Percentiles rank a stretch among this genome's conserved stretches.
phyloP scores from a whole-genome alignment of 306 rosid genomes.

The Castanospermum australe region DNA sequence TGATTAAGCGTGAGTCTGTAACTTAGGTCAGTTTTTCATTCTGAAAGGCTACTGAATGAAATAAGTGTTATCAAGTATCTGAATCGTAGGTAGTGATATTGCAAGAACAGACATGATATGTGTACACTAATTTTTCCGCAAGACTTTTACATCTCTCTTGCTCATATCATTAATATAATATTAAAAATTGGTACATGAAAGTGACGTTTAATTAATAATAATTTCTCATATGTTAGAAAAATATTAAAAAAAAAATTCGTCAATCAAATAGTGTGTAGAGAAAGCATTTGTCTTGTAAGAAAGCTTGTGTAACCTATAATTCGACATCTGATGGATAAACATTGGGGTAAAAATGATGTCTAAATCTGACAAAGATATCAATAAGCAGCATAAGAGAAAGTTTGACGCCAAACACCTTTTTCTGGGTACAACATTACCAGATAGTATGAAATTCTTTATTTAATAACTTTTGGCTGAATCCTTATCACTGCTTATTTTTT shows the following conservation, averaged over 20 bases:
- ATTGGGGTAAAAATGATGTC: neutral
- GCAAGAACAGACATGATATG: neutral
- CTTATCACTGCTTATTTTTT: neutral
- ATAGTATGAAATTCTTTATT: neutral
- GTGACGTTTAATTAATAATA: too few species aligned
- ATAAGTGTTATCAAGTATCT: neutral
- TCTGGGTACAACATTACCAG: neutral
- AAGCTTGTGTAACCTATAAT: neutral
- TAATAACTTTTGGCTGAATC: neutral
- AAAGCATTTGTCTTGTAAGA: neutral
- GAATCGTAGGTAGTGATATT: neutral
- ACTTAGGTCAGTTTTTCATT: neutral
- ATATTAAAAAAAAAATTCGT: too few species aligned
- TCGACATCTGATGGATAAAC: neutral
- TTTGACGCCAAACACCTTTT: neutral
- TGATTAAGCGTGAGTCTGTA: neutral
- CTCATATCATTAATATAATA: too few species aligned
- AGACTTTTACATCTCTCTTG: too few species aligned
- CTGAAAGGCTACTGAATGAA: neutral
- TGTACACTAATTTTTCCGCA: neutral
- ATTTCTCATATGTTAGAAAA: too few species aligned
- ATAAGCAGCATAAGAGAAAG: neutral
- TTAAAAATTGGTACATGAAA: too few species aligned
- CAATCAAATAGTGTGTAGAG: too few species aligned
- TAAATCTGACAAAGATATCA: slow-evolving; percentile 6